Percentiles rank a stretch among this genome's conserved stretches.
phyloP scores from a whole-genome alignment of 345 rosid species.

The Boechera divaricarpa region DNA sequence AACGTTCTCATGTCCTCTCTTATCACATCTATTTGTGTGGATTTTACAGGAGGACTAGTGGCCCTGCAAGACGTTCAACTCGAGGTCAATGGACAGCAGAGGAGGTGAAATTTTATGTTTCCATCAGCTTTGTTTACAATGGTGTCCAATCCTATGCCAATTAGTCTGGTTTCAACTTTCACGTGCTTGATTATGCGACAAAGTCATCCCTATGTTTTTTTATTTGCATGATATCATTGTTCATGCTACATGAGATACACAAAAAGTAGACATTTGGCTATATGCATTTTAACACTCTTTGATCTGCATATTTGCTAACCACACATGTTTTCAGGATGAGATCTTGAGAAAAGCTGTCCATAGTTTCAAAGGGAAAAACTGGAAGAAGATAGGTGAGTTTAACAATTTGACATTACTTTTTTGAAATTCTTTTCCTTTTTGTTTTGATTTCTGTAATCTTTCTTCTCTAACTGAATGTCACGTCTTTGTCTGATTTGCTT shows the following conservation, averaged over 20 bases:
- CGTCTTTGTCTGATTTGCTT: slow-evolving; percentile 45
- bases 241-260: slow-evolving; percentile 21
- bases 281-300: slow-evolving; percentile 1
- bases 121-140: slow-evolving; percentile 13
- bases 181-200: background rate
- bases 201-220: slow-evolving; percentile 10
- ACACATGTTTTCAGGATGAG: slow-evolving; percentile 72
- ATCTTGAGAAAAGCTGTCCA: slow-evolving; percentile 89
- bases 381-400: slow-evolving; percentile 93
- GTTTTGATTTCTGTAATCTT: background rate
- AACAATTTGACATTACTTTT: background rate
- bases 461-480: slow-evolving; percentile 16
- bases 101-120: slow-evolving; percentile 62
- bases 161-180: slow-evolving; percentile 1
- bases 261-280: slow-evolving; percentile 1
- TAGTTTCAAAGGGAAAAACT: slow-evolving; percentile 94
- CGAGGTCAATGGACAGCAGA: slow-evolving; percentile 99
- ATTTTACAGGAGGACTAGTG: slow-evolving; percentile 82
- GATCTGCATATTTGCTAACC: slow-evolving; percentile 18
- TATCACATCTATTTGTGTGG: background rate
- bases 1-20: background rate
- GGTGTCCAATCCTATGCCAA: background rate
- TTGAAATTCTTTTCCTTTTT: background rate
- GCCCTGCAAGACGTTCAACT: slow-evolving; percentile 97
- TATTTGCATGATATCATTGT: slow-evolving; percentile 12